phyloP scores from a whole-genome alignment of 1,284 basidiomycete species.

The Trichosporon sp. region DNA sequence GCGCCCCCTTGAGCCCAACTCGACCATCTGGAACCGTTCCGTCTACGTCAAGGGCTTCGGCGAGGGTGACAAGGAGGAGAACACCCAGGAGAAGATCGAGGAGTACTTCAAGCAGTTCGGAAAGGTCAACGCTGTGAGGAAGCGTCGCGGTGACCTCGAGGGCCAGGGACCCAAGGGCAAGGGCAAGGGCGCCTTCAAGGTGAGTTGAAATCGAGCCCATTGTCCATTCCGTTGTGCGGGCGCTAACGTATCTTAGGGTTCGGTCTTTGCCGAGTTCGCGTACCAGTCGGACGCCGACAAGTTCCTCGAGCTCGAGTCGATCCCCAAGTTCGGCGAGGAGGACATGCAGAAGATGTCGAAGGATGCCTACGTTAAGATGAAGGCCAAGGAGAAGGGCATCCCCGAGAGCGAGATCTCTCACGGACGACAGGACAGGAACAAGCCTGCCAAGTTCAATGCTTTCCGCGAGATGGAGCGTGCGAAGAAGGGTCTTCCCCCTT shows the following conservation, averaged over 20 bases:
- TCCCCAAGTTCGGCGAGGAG: constrained; percentile 67
- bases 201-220: constrained; percentile 43
- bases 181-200: constrained; percentile 73
- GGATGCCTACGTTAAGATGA: constrained; percentile 92
- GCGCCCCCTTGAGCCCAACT: constrained; percentile 62
- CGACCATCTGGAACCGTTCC: constrained; percentile 64
- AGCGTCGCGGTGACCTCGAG: constrained; percentile 63
- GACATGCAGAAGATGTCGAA: constrained; percentile 83
- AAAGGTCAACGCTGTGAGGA: constrained; percentile 71
- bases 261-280: constrained; percentile 87
- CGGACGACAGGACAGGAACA: constrained; percentile 6
- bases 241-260: constrained; percentile 57
- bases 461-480: constrained; percentile 71
- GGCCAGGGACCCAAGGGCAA: constrained; percentile 48
- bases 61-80: constrained; percentile 55
- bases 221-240: constrained; percentile 12
- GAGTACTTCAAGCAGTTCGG: constrained; percentile 77
- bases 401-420: constrained; percentile 54
- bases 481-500: constrained; percentile 35
- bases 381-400: constrained; percentile 89
- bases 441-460: constrained; percentile 67
- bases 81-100: constrained; percentile 71
- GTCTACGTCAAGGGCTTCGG: constrained; percentile 90
- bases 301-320: constrained; percentile 73
- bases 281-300: constrained; percentile 64